Conservation (phyloP, 2,329 filamentous ascomycete genomes). For the Colletotrichum nymphaeae region DNA sequence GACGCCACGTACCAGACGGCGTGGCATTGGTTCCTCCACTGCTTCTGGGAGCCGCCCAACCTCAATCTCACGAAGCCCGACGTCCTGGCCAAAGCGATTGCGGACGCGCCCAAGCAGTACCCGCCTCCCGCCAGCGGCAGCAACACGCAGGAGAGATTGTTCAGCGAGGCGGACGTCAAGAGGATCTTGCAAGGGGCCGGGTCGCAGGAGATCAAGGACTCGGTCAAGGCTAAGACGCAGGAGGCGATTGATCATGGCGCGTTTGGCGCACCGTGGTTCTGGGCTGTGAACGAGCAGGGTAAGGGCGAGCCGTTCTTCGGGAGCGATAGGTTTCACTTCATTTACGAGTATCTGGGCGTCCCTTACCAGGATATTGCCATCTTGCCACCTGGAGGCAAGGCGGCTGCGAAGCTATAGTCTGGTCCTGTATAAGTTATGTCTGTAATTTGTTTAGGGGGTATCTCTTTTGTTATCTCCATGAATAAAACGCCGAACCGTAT, state of each 20-base stretch:
- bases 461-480: conserved; percentile 27
- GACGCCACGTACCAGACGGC: conserved; percentile 60
- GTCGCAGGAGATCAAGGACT: conserved; percentile 56
- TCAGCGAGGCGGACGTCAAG: conserved; percentile 62
- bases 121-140: conserved; percentile 12
- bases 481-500: conserved; percentile 15
- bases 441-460: conserved; percentile 23
- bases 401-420: conserved; percentile 20
- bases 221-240: conserved; percentile 68
- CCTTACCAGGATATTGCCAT: conserved; percentile 67
- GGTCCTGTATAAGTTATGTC: background rate
- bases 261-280: conserved; percentile 83
- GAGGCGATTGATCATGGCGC: conserved; percentile 73
- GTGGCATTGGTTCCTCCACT: conserved; percentile 66
- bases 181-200: conserved; percentile 65
- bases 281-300: conserved; percentile 70
- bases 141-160: conserved; percentile 48
- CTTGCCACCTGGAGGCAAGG: conserved; percentile 36
- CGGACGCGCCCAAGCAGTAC: conserved; percentile 40
- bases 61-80: conserved; percentile 69
- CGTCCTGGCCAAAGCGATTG: conserved; percentile 56
- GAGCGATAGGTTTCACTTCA: conserved; percentile 78
- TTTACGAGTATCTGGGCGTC: conserved; percentile 75
- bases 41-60: conserved; percentile 71
- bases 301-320: conserved; percentile 79